Conservation (phyloP, 2,329 filamentous ascomycete species). For the Colletotrichum phormii region DNA sequence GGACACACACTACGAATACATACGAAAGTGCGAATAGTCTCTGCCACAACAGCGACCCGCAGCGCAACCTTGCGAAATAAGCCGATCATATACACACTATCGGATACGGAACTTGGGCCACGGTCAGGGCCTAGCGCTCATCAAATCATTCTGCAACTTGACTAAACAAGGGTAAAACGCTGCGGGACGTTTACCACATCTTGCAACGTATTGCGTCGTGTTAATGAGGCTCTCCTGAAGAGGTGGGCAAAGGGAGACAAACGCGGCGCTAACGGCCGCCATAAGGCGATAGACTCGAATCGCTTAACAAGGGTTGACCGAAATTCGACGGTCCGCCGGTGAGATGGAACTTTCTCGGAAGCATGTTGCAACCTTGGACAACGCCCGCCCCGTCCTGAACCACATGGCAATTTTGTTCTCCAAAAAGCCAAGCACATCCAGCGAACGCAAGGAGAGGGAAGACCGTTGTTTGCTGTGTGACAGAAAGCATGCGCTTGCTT, state of each 20-base stretch:
- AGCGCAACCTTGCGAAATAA: constrained; percentile 20
- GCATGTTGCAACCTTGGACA: constrained; percentile 30
- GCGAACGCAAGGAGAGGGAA: constrained; percentile 5
- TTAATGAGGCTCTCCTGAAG: constrained; percentile 11
- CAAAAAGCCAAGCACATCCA: constrained; percentile 11
- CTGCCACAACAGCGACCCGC: constrained; percentile 7
- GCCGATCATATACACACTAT: constrained; percentile 12
- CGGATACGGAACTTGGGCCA: neutral
- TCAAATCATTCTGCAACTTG: constrained; percentile 18
- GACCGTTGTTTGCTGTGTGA: constrained; percentile 11
- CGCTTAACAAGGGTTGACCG: constrained; percentile 1
- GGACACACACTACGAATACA: neutral
- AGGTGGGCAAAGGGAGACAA: constrained; percentile 9
- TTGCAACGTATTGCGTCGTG: neutral
- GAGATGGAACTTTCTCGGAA: constrained; percentile 35
- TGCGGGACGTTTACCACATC: neutral
- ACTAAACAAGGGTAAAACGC: neutral
- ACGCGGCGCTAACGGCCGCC: neutral
- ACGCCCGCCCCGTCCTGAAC: constrained; percentile 23
- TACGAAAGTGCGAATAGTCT: constrained; percentile 3
- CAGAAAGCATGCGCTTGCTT: neutral
- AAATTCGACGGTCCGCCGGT: constrained; percentile 19
- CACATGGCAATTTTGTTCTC: constrained; percentile 34
- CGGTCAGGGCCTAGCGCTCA: neutral
- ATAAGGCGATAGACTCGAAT: constrained; percentile 1